Evolutionary conservation across 805 yeast genomes (phyloP).

Genomic region (Candida quercuum): DNA sequence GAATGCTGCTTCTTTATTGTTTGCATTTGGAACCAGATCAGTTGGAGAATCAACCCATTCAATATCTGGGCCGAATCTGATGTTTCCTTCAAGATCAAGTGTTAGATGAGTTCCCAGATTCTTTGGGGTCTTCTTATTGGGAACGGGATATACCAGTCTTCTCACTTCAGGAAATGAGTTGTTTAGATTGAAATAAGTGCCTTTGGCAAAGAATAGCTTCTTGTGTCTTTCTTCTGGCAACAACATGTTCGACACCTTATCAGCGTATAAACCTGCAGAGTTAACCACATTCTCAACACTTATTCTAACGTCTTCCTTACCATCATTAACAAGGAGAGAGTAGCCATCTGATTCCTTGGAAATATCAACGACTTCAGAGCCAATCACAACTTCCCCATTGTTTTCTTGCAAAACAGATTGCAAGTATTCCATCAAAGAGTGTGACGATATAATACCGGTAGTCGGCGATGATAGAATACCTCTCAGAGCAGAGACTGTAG

Average conservation of each 20-base stretch:
- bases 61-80: conserved; percentile 84
- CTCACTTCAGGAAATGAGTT: conserved; percentile 42
- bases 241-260: conserved; percentile 61
- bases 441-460: conserved; percentile 83
- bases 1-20: conserved; percentile 49
- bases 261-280: conserved; percentile 77
- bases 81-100: conserved; percentile 70
- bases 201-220: conserved; percentile 70
- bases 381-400: conserved; percentile 61
- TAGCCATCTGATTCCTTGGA: conserved; percentile 24
- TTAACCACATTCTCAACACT: conserved; percentile 59
- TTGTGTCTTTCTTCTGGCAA: conserved; percentile 58
- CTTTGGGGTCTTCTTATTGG: conserved; percentile 60
- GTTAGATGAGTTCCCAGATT: conserved; percentile 89
- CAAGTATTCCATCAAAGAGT: conserved; percentile 60
- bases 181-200: conserved; percentile 66
- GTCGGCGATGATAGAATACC: conserved; percentile 71
- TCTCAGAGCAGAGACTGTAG: conserved; percentile 55
- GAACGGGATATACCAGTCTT: conserved; percentile 73
- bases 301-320: conserved; percentile 34
- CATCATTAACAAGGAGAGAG: conserved; percentile 24
- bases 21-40: conserved; percentile 43
- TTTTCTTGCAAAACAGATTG: conserved; percentile 48
- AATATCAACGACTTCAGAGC: conserved; percentile 47
- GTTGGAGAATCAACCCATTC: conserved; percentile 61